Evolutionary conservation across 345 rosid genomes (phyloP).

Genomic region (Moricandia arvensis): DNA sequence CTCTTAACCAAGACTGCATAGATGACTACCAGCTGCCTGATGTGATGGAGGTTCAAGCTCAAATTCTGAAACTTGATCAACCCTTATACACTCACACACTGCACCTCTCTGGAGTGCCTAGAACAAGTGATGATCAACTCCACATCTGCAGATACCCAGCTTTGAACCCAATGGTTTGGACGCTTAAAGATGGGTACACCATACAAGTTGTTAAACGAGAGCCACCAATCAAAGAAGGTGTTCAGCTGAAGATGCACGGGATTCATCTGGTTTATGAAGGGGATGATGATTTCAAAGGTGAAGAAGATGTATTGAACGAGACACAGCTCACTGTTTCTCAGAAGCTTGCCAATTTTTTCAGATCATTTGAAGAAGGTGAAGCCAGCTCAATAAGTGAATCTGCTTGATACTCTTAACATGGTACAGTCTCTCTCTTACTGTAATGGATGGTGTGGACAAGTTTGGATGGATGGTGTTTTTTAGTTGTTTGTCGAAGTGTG

Average conservation of each 20-base stretch:
- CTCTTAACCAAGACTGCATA: constrained; percentile 30
- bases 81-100: constrained; percentile 5
- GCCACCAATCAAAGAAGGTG: background rate
- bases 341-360: constrained; percentile 36
- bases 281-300: constrained; percentile 25
- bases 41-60: constrained; percentile 44
- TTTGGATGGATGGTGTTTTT: background rate
- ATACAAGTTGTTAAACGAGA: constrained; percentile 21
- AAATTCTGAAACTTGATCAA: constrained; percentile 27
- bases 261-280: constrained; percentile 32
- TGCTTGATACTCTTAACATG: background rate
- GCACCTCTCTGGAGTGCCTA: constrained; percentile 52
- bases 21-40: constrained; percentile 38
- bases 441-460: background rate
- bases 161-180: constrained; percentile 33
- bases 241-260: constrained; percentile 34
- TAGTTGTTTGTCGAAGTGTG: background rate
- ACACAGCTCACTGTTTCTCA: constrained; percentile 15
- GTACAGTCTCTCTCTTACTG: background rate
- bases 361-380: constrained; percentile 24
- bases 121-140: constrained; percentile 47
- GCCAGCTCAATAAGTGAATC: constrained; percentile 2
- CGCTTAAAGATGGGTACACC: constrained; percentile 27
- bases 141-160: constrained; percentile 50
- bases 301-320: background rate